Evolutionary conservation across 306 rosid genomes (phyloP), one percentile per base, ranked within the genome.

Genomic region (Quercus robur): DNA sequence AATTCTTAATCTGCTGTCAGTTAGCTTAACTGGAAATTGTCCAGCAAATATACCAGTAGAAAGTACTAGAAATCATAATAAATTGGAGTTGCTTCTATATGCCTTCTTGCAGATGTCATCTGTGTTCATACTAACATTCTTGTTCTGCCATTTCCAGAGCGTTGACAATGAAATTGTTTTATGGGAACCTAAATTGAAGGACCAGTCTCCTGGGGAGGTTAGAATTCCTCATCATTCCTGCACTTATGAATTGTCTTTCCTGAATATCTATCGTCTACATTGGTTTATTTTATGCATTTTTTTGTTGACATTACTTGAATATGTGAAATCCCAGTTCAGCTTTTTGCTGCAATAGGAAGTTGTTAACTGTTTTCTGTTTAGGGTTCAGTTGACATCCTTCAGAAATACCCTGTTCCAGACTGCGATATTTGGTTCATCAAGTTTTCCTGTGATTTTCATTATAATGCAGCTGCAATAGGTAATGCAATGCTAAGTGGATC

Each of bases 381-480:
- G 99, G 98, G 99, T 51, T 73, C 82, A 3, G 97, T 86, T 74
- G 99, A 93, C 82, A 86, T 93, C 80, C 99, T 95, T 81, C 99
- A 95, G 84, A 95, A 90, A 78, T 95, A 95, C 86, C 99, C 99
- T 21, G 95, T 88, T 82, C 98, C 99, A 0, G 99, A 88, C 64
- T 95, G 99, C 70, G 98, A 95, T 80, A 93, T 95, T 77, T 95
- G 99, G 98, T 95, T 93, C 88, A 93, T 95, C 90, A 95, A 95
- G 82, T 95, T 95, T 77, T 95, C 98, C 35, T 93, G 92, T 49
- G 99, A 95, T 86, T 95, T 95, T 85, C 94, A 90, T 81, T 93
- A 78, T 77, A 86, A 89, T 68, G 80, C 93, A 20, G 90, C 86
- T 81, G 92, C 98, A 18, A 88, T 93, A 91, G 99, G 99, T 90